Evolutionary conservation across 225 moss, liverwort and hornwort species (phyloP).

Genomic region (Sphagnum contortum): DNA sequence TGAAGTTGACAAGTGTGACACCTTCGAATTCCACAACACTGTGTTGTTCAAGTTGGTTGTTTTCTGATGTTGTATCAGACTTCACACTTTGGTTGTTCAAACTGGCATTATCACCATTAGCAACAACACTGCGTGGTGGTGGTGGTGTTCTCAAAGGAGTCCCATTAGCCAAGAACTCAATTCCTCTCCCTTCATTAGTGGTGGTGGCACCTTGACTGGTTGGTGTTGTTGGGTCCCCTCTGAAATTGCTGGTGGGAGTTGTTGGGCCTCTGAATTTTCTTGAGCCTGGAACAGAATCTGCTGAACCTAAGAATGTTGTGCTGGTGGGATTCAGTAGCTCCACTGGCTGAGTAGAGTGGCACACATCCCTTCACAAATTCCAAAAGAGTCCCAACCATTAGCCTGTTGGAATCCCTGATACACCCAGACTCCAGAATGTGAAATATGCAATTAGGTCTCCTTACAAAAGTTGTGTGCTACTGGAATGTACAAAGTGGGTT

Average conservation of each 20-base stretch:
- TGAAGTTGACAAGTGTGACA: conserved; percentile 5
- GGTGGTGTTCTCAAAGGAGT: too few species aligned
- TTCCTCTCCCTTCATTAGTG: not conserved
- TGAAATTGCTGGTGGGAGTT: conserved; percentile 28
- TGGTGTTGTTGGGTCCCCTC: conserved; percentile 42
- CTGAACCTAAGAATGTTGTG: conserved; percentile 41
- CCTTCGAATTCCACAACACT: conserved; percentile 70
- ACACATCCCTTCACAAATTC: conserved; percentile 55
- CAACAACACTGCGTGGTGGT: too few species aligned
- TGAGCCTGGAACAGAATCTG: conserved; percentile 62
- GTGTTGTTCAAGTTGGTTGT: conserved; percentile 57
- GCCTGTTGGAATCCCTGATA: too few species aligned
- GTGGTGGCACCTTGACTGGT: conserved; percentile 7
- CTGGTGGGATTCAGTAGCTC: conserved; percentile 85
- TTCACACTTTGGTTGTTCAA: too few species aligned
- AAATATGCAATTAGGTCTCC: too few species aligned
- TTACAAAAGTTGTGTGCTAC: too few species aligned
- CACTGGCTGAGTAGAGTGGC: conserved; percentile 89
- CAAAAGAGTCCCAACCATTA: too few species aligned
- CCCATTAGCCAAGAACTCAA: too few species aligned
- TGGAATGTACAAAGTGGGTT: too few species aligned
- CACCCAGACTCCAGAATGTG: too few species aligned
- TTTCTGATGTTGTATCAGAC: conserved; percentile 16
- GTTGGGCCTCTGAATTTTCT: conserved; percentile 31
- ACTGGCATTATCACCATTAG: too few species aligned